Evolutionary conservation across 495 filamentous ascomycete genomes (phyloP).

Genomic region (Penicillium flavigenum): DNA sequence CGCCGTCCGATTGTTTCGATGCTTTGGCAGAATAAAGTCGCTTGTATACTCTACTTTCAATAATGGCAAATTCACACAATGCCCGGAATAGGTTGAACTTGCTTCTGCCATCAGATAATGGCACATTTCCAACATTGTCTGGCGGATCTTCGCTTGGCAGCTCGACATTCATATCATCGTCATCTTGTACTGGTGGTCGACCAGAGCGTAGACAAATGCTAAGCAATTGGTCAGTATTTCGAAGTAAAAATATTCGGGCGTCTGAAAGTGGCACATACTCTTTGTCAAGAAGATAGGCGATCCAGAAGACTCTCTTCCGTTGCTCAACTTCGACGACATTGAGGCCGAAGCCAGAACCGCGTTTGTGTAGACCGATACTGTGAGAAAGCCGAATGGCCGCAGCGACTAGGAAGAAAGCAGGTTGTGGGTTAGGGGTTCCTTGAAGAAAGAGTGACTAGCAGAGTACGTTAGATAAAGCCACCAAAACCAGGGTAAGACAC

Average conservation of each 20-base stretch:
- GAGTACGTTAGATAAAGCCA: conserved; percentile 9
- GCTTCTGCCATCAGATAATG: conserved; percentile 81
- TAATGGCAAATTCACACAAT: conserved; percentile 86
- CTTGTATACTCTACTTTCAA: conserved; percentile 93
- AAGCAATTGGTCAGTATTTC: conserved; percentile 17
- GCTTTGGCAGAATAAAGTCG: conserved; percentile 91
- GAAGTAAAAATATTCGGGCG: neutral
- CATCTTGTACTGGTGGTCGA: conserved; percentile 89
- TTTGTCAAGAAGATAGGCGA: conserved; percentile 93
- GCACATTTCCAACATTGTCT: conserved; percentile 92
- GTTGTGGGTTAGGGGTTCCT: conserved; percentile 95
- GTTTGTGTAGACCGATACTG: conserved; percentile 92
- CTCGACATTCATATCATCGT: conserved; percentile 98
- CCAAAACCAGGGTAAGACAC: conserved; percentile 7
- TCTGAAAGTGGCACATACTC: conserved; percentile 51
- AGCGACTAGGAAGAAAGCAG: conserved; percentile 88
- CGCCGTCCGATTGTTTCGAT: conserved; percentile 86
- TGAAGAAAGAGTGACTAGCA: conserved; percentile 82
- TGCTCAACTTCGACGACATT: conserved; percentile 92
- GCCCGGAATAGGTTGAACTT: conserved; percentile 92
- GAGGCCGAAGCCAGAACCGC: conserved; percentile 85
- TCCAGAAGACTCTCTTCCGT: conserved; percentile 96
- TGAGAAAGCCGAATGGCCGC: conserved; percentile 90
- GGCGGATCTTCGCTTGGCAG: conserved; percentile 86
- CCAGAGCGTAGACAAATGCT: conserved; percentile 88